phyloP scores from a whole-genome alignment of 352 stramenopile species.

The Phytophthora brassicae region DNA sequence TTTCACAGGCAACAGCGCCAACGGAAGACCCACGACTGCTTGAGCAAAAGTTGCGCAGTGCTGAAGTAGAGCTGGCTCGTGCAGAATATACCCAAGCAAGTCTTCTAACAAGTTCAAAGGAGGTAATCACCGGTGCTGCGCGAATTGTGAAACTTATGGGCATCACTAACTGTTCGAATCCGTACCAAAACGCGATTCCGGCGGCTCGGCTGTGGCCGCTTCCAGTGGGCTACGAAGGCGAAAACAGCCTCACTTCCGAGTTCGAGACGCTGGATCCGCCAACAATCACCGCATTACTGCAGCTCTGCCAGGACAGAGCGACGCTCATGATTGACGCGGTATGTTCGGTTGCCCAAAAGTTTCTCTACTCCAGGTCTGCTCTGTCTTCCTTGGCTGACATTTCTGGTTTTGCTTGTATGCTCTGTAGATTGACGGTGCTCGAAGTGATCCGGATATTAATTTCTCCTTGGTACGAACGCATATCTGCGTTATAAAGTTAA shows the following conservation, averaged over 20 bases:
- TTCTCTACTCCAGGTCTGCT: conserved; percentile 1
- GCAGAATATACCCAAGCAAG: conserved; percentile 66
- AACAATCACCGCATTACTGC: conserved; percentile 61
- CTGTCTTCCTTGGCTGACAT: too few relatives aligned
- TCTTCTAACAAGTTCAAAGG: conserved; percentile 73
- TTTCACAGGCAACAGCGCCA: conserved; percentile 50
- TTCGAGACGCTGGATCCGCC: conserved; percentile 70
- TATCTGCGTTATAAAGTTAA: background rate
- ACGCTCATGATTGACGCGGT: conserved; percentile 75
- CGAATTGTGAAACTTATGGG: conserved; percentile 76
- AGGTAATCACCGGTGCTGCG: conserved; percentile 65
- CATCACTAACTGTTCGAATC: conserved; percentile 63
- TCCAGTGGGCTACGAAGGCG: conserved; percentile 46
- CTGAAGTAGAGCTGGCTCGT: conserved; percentile 67
- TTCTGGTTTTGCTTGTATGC: background rate
- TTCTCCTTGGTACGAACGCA: conserved; percentile 49
- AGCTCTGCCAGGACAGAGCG: conserved; percentile 75
- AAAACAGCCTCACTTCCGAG: conserved; percentile 55
- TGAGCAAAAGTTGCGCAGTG: conserved; percentile 70
- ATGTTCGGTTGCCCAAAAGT: conserved; percentile 3
- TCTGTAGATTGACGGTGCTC: conserved; percentile 63
- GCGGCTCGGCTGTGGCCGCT: conserved; percentile 64
- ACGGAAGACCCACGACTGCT: conserved; percentile 69
- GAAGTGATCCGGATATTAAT: conserved; percentile 64
- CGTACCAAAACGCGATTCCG: conserved; percentile 63